Conservation (phyloP, 306 rosid genomes). For the Styphnolobium japonicum region DNA sequence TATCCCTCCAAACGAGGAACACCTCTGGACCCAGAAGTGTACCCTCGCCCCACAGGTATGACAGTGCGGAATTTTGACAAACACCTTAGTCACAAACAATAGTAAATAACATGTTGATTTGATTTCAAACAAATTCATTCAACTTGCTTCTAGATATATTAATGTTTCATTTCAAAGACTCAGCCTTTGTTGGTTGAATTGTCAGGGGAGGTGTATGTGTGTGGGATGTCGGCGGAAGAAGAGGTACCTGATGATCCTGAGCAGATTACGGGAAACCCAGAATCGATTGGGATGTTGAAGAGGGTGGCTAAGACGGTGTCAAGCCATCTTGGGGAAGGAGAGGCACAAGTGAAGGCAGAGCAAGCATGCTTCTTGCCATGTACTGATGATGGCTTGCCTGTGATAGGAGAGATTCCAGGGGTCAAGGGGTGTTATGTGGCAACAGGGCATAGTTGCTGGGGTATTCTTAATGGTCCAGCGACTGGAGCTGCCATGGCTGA, state of each 20-base stretch:
- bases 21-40: slow-evolving; percentile 78
- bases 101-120: no score
- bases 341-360: slow-evolving; percentile 69
- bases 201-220: slow-evolving; percentile 88
- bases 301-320: slow-evolving; percentile 77
- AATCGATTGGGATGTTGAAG: slow-evolving; percentile 59
- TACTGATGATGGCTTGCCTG: slow-evolving; percentile 67
- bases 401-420: slow-evolving; percentile 72
- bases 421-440: slow-evolving; percentile 76
- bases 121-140: neutral
- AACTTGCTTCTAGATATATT: neutral
- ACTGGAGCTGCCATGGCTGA: slow-evolving; percentile 90
- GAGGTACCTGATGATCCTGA: slow-evolving; percentile 79
- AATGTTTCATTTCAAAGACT: neutral
- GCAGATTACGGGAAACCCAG: slow-evolving; percentile 51
- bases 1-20: slow-evolving; percentile 36
- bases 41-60: slow-evolving; percentile 90
- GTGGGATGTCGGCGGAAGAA: slow-evolving; percentile 75
- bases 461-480: slow-evolving; percentile 90
- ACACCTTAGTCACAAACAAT: neutral
- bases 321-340: slow-evolving; percentile 63
- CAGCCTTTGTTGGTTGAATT: slow-evolving; percentile 9
- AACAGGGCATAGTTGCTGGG: slow-evolving; percentile 91
- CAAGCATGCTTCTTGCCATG: slow-evolving; percentile 91
- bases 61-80: neutral